Percentiles rank a stretch among this genome's conserved stretches.
Conservation (phyloP, 345 rosid genomes). For the Rhodamnia argentea region DNA sequence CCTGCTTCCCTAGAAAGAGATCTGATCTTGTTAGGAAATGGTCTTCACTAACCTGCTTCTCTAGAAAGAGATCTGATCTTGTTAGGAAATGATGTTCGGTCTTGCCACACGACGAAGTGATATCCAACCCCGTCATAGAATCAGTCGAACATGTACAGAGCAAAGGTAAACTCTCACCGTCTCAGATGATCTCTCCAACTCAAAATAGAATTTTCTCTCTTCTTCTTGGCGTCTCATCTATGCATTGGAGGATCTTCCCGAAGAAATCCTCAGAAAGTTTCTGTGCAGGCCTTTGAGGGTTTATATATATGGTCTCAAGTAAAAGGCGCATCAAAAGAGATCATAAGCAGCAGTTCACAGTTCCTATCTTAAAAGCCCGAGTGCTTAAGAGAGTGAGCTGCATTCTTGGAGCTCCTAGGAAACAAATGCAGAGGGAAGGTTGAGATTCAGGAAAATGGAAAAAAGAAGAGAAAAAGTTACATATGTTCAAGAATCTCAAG, state of each 20-base stretch:
- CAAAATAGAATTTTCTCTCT: neutral
- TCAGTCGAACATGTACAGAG: neutral
- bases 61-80: neutral
- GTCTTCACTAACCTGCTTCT: neutral
- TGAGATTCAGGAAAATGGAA: neutral
- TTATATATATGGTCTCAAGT: neutral
- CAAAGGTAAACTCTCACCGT: neutral
- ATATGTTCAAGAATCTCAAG: neutral
- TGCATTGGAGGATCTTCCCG: neutral
- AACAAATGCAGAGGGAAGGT: neutral
- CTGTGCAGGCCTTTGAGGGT: neutral
- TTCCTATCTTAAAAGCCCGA: neutral
- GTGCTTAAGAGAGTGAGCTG: neutral
- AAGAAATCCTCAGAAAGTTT: neutral
- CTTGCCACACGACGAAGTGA: neutral
- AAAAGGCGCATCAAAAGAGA: neutral
- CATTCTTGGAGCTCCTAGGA: neutral
- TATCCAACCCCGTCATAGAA: neutral
- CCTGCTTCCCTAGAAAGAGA: neutral
- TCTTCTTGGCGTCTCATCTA: neutral
- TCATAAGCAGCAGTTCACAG: neutral
- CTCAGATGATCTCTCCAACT: neutral
- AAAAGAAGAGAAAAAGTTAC: neutral
- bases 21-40: neutral
- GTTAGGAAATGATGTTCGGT: neutral